These are phyloP conservation scores for Exophiala mesophila DNA, from an alignment of 2,329 filamentous ascomycete species.

Conservation along the genomic window DNA sequence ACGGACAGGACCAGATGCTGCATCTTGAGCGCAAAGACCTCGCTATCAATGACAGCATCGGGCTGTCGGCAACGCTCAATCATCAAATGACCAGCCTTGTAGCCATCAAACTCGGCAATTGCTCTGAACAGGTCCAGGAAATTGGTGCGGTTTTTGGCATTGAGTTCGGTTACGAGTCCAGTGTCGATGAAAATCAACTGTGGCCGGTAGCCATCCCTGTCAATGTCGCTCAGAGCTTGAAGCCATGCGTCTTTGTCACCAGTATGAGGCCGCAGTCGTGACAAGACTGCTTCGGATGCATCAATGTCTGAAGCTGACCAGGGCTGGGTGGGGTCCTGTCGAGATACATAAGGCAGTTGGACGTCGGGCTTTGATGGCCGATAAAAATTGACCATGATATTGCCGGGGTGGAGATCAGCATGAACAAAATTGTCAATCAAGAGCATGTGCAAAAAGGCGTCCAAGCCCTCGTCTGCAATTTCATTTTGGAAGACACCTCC, in stretches of 20 bases:
- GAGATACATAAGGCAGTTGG: conserved; percentile 44
- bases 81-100: conserved; percentile 92
- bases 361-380: conserved; percentile 69
- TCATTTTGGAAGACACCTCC: conserved; percentile 91
- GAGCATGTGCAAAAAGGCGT: conserved; percentile 94
- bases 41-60: conserved; percentile 78
- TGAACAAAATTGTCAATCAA: conserved; percentile 97
- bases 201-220: conserved; percentile 81
- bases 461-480: conserved; percentile 89
- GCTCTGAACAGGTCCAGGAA: conserved; percentile 95
- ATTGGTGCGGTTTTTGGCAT: conserved; percentile 76
- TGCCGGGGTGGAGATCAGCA: conserved; percentile 91
- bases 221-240: conserved; percentile 67
- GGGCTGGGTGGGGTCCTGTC: conserved; percentile 34
- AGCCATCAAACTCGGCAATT: conserved; percentile 93
- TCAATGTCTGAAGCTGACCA: conserved; percentile 56
- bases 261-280: conserved; percentile 69
- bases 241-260: conserved; percentile 67
- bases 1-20: conserved; percentile 89
- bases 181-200: conserved; percentile 98
- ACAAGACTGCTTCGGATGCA: conserved; percentile 81
- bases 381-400: conserved; percentile 99
- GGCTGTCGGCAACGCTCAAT: conserved; percentile 91
- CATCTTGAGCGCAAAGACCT: conserved; percentile 93
- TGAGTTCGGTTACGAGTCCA: conserved; percentile 89